These are phyloP conservation scores for Santalum album DNA, from an alignment of 164 flowering plant species.

Conservation along the genomic window DNA sequence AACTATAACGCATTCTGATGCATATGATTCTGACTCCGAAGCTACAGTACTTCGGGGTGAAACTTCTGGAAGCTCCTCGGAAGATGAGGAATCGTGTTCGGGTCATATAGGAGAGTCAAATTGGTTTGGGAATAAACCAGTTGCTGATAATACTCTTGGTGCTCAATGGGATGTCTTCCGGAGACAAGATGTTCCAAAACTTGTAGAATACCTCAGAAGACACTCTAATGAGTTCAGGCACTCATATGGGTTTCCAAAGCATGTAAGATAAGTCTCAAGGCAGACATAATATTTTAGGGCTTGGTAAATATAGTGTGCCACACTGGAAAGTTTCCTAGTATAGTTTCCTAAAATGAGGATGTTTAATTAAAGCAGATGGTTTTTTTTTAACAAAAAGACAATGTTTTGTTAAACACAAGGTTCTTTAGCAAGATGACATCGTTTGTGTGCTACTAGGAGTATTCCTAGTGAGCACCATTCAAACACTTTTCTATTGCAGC, in stretches of 20 bases:
- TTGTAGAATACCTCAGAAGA: constrained; percentile 47
- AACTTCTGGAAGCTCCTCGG: constrained; percentile 21
- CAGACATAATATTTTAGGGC: no score
- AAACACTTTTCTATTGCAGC: no score
- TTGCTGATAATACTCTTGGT: constrained; percentile 28
- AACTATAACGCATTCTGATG: constrained; percentile 13
- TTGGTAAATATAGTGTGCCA: no score
- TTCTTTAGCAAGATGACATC: no score
- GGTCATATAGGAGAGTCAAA: constrained; percentile 14
- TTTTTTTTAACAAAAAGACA: no score
- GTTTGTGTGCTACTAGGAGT: no score
- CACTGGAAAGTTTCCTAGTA: no score
- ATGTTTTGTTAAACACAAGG: no score
- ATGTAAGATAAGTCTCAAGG: constrained; percentile 25
- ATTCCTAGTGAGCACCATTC: no score
- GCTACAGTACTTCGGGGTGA: constrained; percentile 14
- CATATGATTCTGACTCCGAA: constrained; percentile 24
- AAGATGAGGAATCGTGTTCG: constrained; percentile 11
- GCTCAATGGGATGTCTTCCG: constrained; percentile 80
- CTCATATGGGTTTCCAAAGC: constrained; percentile 24
- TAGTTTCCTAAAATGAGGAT: no score
- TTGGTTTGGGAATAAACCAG: constrained; percentile 7
- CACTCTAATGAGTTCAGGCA: constrained; percentile 42
- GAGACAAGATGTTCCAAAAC: constrained; percentile 70
- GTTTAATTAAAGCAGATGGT: no score